A percentile compares a stretch with the other conserved stretches of the same genome.
phyloP scores from a whole-genome alignment of 768 basidiomycete genomes.

The Phlebiopsis flavidoalba region DNA sequence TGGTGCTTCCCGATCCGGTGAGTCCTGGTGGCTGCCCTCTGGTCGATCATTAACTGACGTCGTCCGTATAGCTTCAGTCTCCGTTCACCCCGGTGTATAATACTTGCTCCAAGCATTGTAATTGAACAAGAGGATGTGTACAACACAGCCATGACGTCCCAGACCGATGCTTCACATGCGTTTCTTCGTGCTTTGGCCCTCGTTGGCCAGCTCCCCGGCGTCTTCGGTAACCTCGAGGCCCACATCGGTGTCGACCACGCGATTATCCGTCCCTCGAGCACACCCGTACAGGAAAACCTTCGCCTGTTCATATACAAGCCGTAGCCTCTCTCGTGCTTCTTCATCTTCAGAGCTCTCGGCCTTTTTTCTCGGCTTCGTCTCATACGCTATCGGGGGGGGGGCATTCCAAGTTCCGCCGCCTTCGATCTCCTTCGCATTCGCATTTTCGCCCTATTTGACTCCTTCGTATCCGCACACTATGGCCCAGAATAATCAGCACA shows the following conservation, averaged over 20 bases:
- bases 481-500: neutral
- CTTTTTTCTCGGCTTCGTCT: neutral
- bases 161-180: neutral
- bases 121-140: neutral
- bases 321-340: neutral
- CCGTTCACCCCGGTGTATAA: neutral
- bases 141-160: neutral
- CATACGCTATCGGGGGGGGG: neutral
- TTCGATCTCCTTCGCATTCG: neutral
- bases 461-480: neutral
- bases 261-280: neutral
- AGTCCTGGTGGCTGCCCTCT: neutral
- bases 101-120: neutral
- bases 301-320: neutral
- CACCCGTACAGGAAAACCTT: neutral
- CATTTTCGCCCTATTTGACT: neutral
- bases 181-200: neutral
- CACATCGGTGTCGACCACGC: neutral
- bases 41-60: neutral
- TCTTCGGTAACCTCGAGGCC: neutral
- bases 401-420: neutral
- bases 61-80: neutral
- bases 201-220: neutral
- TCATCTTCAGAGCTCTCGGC: neutral
- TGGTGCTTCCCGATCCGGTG: neutral